These are phyloP conservation scores for Datisca glomerata DNA, from an alignment of 306 rosid species.

Conservation along the genomic window DNA sequence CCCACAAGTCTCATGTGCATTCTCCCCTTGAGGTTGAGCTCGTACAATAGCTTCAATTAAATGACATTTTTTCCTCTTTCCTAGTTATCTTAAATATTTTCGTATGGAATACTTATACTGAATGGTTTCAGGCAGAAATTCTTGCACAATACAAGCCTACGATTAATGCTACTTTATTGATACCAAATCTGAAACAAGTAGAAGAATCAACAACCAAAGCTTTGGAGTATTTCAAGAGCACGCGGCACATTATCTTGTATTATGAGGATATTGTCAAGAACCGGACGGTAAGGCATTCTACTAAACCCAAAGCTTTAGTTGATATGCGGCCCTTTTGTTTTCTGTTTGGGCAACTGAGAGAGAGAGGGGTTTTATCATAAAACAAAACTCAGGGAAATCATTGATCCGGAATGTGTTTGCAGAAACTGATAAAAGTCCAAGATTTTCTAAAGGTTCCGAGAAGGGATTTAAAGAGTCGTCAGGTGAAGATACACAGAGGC, in stretches of 20 bases:
- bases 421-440: slow-evolving; percentile 71
- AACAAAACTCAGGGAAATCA: too few relatives aligned
- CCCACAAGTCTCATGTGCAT: slow-evolving; percentile 97
- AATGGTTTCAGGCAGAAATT: slow-evolving; percentile 67
- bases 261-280: slow-evolving; percentile 82
- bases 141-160: slow-evolving; percentile 86
- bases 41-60: too few relatives aligned
- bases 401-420: too few relatives aligned
- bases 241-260: slow-evolving; percentile 60
- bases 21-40: slow-evolving; percentile 70
- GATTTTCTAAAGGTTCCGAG: slow-evolving; percentile 77
- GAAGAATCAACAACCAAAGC: slow-evolving; percentile 65
- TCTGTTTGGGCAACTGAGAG: too few relatives aligned
- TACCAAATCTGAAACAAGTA: slow-evolving; percentile 50
- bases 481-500: slow-evolving; percentile 92
- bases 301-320: background rate
- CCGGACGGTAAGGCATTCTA: slow-evolving; percentile 48
- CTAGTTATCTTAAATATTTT: too few relatives aligned
- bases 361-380: too few relatives aligned
- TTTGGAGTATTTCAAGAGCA: slow-evolving; percentile 82
- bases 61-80: slow-evolving; percentile 7
- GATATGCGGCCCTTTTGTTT: too few relatives aligned
- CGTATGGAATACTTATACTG: background rate
- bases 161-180: slow-evolving; percentile 59
- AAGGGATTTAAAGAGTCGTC: slow-evolving; percentile 62